A percentile compares a stretch with the other conserved stretches of the same genome.
These are phyloP conservation scores for Vanrija sp. DNA, from an alignment of 1,284 basidiomycete genomes.

Conservation along the genomic window DNA sequence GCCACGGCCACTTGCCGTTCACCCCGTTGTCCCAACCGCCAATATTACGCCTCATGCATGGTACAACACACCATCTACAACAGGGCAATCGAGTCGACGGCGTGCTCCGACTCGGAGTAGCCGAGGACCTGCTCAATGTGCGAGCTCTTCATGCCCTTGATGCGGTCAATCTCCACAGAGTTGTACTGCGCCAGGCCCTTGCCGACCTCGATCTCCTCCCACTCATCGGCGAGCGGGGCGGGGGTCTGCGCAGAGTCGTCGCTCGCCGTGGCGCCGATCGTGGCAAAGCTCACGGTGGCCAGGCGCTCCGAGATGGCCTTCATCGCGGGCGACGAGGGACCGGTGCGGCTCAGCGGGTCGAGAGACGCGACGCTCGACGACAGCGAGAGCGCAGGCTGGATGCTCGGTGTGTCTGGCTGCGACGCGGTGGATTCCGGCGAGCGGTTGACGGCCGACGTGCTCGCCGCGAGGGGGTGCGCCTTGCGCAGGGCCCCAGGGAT, in stretches of 20 bases:
- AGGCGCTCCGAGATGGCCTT: slow-evolving; percentile 26
- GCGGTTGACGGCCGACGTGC: slow-evolving; percentile 5
- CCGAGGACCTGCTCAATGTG: slow-evolving; percentile 76
- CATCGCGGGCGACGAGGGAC: slow-evolving; percentile 34
- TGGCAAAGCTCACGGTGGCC: not conserved
- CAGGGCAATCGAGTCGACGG: slow-evolving; percentile 76
- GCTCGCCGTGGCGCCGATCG: slow-evolving; percentile 1
- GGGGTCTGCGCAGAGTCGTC: not conserved
- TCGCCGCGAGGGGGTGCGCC: slow-evolving; percentile 6
- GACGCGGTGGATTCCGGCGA: slow-evolving; percentile 12
- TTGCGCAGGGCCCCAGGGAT: not conserved
- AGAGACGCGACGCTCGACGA: slow-evolving; percentile 47
- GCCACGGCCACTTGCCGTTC: no score
- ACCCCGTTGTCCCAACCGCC: no score
- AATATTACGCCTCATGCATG: not conserved
- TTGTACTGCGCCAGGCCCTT: slow-evolving; percentile 94
- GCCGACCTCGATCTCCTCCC: slow-evolving; percentile 84
- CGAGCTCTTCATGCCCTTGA: slow-evolving; percentile 86
- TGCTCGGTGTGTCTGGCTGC: slow-evolving; percentile 42
- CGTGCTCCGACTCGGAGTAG: slow-evolving; percentile 93
- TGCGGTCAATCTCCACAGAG: slow-evolving; percentile 79
- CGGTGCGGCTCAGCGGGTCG: slow-evolving; percentile 39
- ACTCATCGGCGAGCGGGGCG: slow-evolving; percentile 53
- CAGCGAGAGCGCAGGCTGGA: slow-evolving; percentile 43
- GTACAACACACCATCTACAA: slow-evolving; percentile 13